These are phyloP conservation scores for Xanthoconium separans DNA, from an alignment of 1,284 basidiomycete genomes.

Conservation along the genomic window DNA sequence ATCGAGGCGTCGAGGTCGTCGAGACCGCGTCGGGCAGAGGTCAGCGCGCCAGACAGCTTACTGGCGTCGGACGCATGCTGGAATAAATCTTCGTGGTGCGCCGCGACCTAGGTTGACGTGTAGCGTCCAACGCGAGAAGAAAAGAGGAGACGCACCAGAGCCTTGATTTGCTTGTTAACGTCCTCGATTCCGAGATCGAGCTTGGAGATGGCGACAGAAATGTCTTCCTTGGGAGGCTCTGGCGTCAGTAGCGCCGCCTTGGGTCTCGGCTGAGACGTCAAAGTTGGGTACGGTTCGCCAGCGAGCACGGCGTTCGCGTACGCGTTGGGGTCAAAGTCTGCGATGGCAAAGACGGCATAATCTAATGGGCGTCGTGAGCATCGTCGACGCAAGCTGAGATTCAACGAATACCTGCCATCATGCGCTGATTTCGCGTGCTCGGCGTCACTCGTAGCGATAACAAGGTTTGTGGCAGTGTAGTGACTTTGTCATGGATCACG, in stretches of 20 bases:
- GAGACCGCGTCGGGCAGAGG: constrained; percentile 61
- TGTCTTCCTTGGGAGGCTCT: constrained; percentile 77
- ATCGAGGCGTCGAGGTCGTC: constrained; percentile 68
- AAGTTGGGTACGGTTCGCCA: constrained; percentile 62
- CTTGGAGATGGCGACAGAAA: constrained; percentile 82
- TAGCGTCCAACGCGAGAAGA: neutral
- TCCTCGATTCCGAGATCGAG: constrained; percentile 85
- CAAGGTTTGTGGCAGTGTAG: constrained; percentile 22
- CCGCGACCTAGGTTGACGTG: constrained; percentile 48
- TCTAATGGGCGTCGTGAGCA: constrained; percentile 36
- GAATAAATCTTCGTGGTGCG: constrained; percentile 74
- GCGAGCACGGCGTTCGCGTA: constrained; percentile 88
- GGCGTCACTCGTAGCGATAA: neutral
- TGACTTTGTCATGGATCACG: constrained; percentile 21
- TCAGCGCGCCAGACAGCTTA: constrained; percentile 61
- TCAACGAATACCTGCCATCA: constrained; percentile 28
- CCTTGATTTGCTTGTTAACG: constrained; percentile 82
- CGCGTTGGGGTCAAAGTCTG: constrained; percentile 80
- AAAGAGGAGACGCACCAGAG: constrained; percentile 55
- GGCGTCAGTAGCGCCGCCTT: constrained; percentile 39
- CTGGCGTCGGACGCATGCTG: constrained; percentile 67
- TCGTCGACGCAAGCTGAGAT: neutral
- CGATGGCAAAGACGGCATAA: constrained; percentile 64
- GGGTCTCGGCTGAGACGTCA: constrained; percentile 26
- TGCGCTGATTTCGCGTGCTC: neutral